Evolutionary conservation across 225 moss, liverwort and hornwort species (phyloP), one percentile per base, ranked within the genome.

Genomic region (Lunularia cruciata): DNA sequence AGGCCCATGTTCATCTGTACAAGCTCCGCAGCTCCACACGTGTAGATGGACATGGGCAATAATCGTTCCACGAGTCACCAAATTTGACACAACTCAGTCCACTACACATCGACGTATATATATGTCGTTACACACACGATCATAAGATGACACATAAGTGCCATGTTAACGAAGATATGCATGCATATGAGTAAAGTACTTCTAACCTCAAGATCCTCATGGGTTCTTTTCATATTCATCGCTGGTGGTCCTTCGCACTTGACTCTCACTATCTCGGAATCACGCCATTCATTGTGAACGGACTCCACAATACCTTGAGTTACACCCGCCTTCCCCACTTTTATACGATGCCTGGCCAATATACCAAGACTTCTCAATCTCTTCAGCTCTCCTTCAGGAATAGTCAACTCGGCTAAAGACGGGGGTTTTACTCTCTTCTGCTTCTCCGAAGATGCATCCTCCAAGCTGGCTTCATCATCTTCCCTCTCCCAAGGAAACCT

Each of bases 401-500:
- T 77, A 32, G 98, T 93, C 77, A 98, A 84, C 77, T 98, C 98
- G 26, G 93, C 98, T 73, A 98, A 63, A 16, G 98, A 91, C 1
- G 91, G 93, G 33, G 93, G 86, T 76, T 85, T 91, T 53, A 93
- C 86, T 78, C 83, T 81, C 73, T 78, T 89, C 26, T 73, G 67
- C 20, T 72, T 92, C 73, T 73, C 87, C 35, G 54, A 0, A 20
- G 45, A 32, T n/a, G 63, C 70, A 27, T 59, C 72, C 27, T 56
- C 75, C 34, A 51, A 70, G 65, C 67, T 77, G 11, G 13, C 32
- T 31, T 65, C 79, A 64, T 77, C 83, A n/a, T 56, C 79, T 48
- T 86, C 87, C 55, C 77, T 78, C 54, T 89, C 98, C 98, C 98
- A 98, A 37, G 98, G 93, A 65, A 98, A 93, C 60, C 76, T 86